These are phyloP conservation scores for Arxiozyma heterogenica DNA, from an alignment of 1,139 yeast species.

Conservation along the genomic window DNA sequence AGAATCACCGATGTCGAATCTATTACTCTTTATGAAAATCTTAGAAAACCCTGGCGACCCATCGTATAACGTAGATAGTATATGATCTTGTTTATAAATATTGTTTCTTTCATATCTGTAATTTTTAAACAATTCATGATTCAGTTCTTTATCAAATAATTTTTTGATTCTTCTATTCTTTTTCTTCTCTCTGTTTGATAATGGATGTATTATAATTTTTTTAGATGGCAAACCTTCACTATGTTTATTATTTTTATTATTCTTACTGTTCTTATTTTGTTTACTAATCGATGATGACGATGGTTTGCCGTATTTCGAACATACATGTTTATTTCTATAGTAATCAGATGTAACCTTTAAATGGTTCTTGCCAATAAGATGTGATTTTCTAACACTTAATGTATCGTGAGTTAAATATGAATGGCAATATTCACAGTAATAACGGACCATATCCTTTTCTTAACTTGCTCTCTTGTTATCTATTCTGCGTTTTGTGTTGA, in stretches of 20 bases:
- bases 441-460: slow-evolving; percentile 32
- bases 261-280: neutral
- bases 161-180: neutral
- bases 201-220: neutral
- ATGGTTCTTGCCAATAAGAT: slow-evolving; percentile 73
- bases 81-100: slow-evolving; percentile 3
- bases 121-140: neutral
- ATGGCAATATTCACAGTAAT: slow-evolving; percentile 83
- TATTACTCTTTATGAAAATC: slow-evolving; percentile 21
- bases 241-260: neutral
- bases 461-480: neutral
- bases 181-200: slow-evolving; percentile 12
- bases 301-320: neutral
- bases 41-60: slow-evolving; percentile 28
- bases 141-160: neutral
- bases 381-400: slow-evolving; percentile 76
- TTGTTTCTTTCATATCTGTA: neutral
- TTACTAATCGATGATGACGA: neutral
- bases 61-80: slow-evolving; percentile 16
- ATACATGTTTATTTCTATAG: slow-evolving; percentile 34
- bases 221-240: neutral
- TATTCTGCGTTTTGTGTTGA: neutral
- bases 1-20: slow-evolving; percentile 27
- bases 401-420: slow-evolving; percentile 85
- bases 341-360: slow-evolving; percentile 66